Conservation (phyloP, 2,329 filamentous ascomycete genomes). For the Aureobasidium leucospermi region DNA sequence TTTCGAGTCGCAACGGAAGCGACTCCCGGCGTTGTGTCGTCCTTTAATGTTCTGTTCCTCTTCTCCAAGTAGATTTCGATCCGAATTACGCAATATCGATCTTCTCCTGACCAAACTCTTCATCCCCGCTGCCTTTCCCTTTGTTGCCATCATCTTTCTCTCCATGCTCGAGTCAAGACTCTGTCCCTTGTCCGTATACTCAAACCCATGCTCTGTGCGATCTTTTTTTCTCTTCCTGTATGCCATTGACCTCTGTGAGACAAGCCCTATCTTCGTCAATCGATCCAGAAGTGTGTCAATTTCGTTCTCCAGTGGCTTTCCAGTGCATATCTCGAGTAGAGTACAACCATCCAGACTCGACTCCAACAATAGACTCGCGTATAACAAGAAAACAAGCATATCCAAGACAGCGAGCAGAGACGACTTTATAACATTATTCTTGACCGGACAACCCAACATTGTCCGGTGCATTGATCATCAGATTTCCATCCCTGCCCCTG, state of each 20-base stretch:
- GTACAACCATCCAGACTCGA: not conserved
- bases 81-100: not conserved
- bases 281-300: not conserved
- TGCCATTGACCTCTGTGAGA: too few relatives aligned
- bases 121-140: not conserved
- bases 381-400: not conserved
- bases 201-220: too few relatives aligned
- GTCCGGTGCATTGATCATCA: constrained; percentile 9
- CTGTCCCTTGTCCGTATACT: not conserved
- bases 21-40: not conserved
- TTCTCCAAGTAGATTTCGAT: constrained; percentile 1
- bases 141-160: not conserved
- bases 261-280: not conserved
- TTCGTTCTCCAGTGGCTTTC: not conserved
- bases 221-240: too few relatives aligned
- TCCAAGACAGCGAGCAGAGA: not conserved
- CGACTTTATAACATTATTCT: constrained; percentile 4
- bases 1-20: not conserved
- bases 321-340: not conserved
- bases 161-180: not conserved
- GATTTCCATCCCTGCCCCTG: not conserved
- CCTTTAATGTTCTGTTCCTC: not conserved
- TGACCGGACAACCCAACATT: constrained; percentile 11
- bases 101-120: not conserved
- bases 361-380: not conserved